Evolutionary conservation across 1,139 yeast species (phyloP).

Genomic region (Wickerhamomyces sp.): DNA sequence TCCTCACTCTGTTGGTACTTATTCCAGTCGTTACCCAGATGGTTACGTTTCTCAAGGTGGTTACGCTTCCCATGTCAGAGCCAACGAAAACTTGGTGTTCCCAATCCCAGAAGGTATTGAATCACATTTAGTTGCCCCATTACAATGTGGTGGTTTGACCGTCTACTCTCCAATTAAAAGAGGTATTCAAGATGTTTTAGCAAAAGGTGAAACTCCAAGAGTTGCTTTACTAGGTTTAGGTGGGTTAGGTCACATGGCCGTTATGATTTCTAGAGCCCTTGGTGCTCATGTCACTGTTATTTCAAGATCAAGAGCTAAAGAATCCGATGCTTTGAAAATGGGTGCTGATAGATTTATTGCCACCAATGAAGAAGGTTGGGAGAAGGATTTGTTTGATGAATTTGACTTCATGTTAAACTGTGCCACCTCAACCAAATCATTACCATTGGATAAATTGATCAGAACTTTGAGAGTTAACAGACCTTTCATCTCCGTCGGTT

Average conservation of each 20-base stretch:
- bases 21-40: constrained; percentile 36
- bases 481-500: constrained; percentile 50
- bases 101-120: constrained; percentile 43
- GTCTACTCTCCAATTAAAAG: constrained; percentile 47
- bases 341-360: constrained; percentile 52
- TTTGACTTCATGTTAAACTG: constrained; percentile 47
- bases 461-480: constrained; percentile 39
- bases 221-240: constrained; percentile 58
- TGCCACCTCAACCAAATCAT: constrained; percentile 41
- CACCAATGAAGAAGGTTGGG: constrained; percentile 42
- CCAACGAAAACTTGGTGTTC: constrained; percentile 42
- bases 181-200: constrained; percentile 32
- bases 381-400: constrained; percentile 26
- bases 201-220: constrained; percentile 29
- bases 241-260: constrained; percentile 58
- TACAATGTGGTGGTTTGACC: constrained; percentile 51
- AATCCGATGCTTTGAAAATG: constrained; percentile 44
- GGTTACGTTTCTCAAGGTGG: constrained; percentile 50
- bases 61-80: constrained; percentile 46
- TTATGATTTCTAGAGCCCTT: constrained; percentile 50
- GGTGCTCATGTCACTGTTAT: constrained; percentile 55
- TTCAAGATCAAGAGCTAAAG: constrained; percentile 45
- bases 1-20: constrained; percentile 36
- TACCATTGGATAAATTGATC: constrained; percentile 34
- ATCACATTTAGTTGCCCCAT: constrained; percentile 41